Evolutionary conservation across 106 monocot species (phyloP).

Genomic region (Dendrobium huoshanense): DNA sequence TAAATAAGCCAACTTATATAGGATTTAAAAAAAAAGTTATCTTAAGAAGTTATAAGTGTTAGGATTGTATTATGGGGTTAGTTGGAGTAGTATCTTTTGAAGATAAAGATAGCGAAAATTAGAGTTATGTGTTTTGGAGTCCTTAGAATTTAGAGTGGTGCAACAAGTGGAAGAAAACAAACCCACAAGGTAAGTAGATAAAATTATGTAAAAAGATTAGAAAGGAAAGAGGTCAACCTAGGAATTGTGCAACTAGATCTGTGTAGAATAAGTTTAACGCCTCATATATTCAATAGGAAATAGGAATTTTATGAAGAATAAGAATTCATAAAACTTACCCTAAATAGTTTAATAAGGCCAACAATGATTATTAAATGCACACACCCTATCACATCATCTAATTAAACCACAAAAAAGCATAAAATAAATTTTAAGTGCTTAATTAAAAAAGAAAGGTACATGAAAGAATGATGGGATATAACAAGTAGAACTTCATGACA

Average conservation of each 20-base stretch:
- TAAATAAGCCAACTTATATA: not conserved
- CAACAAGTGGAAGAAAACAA: not conserved
- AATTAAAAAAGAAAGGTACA: not conserved
- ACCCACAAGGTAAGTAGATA: not conserved
- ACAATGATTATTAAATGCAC: not conserved
- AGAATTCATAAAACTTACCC: not conserved
- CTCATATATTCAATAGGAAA: not conserved
- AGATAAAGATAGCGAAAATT: not conserved
- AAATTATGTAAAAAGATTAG: not conserved
- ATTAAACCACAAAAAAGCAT: not conserved
- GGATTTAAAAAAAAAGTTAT: not conserved
- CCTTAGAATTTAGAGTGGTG: not conserved
- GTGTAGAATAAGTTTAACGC: not conserved
- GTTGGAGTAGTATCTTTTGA: not conserved
- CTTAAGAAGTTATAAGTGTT: not conserved
- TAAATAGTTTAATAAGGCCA: too few species aligned
- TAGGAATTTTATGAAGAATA: not conserved
- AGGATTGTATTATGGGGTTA: not conserved
- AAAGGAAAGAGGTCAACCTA: too few species aligned
- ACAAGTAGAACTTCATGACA: not conserved
- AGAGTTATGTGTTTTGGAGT: not conserved
- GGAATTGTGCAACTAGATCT: not conserved
- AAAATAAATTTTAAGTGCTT: not conserved
- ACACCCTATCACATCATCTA: not conserved
- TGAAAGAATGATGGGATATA: not conserved